Base-by-base conservation (phyloP, 352 stramenopile species). In the Vaucheria bursata region DNA sequence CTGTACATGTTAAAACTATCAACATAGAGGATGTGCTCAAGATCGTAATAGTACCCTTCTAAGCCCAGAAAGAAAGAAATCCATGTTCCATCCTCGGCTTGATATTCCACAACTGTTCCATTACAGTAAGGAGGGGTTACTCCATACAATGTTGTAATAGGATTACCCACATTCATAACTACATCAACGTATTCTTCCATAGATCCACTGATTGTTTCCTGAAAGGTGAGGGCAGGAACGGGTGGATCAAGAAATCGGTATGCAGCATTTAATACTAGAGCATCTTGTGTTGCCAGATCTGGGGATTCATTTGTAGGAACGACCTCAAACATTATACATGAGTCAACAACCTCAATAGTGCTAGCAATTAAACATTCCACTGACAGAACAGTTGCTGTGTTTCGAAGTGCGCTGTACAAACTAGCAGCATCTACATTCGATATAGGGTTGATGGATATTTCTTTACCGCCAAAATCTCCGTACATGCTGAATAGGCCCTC, bases 1-100 rank as follows among this genome's bases (percentile, higher is more conserved):
- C 6, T 39, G 65, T 38, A 72, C 6, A 72, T 2, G 31, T 72
- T 39, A 2, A 1, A 35, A 1, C 65, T 35, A 1, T 38, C 33
- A 2, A 72, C 65, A 35, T 72, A 72, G 65, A 72, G 4, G 3
- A 72, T 72, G 65, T 72, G 65, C 1, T 34, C 40, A 40, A 72
- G 1, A 37, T 25, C 31, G 65, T 4, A 1, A 35, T 72, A 72
- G 65, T 36, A 25, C 4, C 65, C 65, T 29, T 72, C 65, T 29
- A 35, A 2, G 6, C 65, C 65, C 31, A 72, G 6, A 35, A 72
- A 72, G 65, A 50, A 72, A 35, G 4, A 4, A 8, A 8, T 4
- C 65, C 65, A 72, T 4, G 2, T 35, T 1, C 65, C 65, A 35
- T 72, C 65, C 8, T 72, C 65, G 1, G 29, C 65, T 35, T 72